phyloP scores from a whole-genome alignment of 306 rosid species.

The Trifolium subterraneum region DNA sequence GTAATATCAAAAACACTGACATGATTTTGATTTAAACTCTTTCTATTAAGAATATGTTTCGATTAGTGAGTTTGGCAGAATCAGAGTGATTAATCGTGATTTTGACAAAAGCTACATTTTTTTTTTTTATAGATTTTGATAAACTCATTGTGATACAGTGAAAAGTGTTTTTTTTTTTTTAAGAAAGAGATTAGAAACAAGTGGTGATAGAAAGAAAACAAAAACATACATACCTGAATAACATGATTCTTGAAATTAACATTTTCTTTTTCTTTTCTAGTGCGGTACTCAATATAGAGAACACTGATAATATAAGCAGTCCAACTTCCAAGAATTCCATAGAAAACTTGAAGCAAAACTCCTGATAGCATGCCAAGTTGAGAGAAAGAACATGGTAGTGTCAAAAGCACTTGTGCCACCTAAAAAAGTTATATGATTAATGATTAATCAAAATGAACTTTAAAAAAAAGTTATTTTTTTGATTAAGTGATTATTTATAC shows the following conservation, averaged over 20 bases:
- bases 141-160: too few species aligned
- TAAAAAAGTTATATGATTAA: constrained; percentile 26
- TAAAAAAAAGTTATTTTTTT: background rate
- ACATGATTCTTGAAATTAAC: constrained; percentile 94
- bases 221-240: constrained; percentile 65
- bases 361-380: constrained; percentile 95
- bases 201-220: constrained; percentile 26
- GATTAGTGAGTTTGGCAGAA: background rate
- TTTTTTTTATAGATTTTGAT: too few species aligned
- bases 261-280: constrained; percentile 94
- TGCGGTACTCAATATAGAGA: constrained; percentile 79
- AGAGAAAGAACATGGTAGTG: constrained; percentile 98
- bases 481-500: constrained; percentile 43
- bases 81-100: background rate
- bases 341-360: constrained; percentile 75
- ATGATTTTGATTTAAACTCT: too few species aligned
- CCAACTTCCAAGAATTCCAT: constrained; percentile 95
- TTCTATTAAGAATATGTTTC: too few species aligned
- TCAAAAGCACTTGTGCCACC: constrained; percentile 96
- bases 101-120: background rate
- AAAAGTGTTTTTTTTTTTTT: background rate
- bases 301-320: constrained; percentile 96
- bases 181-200: constrained; percentile 29
- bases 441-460: background rate
- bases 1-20: too few species aligned